Percentiles rank a stretch among this genome's conserved stretches.
Conservation (phyloP, 345 rosid genomes). For the Hevea brasiliensis region DNA sequence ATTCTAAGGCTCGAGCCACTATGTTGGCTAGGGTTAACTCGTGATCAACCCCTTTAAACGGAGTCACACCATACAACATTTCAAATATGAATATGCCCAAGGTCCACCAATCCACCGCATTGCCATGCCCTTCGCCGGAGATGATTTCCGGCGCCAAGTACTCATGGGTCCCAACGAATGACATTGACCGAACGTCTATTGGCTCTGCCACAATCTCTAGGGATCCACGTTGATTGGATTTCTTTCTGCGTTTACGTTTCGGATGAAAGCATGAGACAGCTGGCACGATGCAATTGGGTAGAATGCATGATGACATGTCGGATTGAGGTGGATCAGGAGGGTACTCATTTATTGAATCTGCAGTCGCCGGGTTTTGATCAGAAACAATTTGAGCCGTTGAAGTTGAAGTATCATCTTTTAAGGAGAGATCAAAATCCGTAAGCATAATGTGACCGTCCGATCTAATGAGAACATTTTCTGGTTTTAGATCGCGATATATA, state of each 20-base stretch:
- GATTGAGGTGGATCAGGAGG: constrained; percentile 19
- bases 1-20: constrained; percentile 64
- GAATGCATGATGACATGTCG: constrained; percentile 47
- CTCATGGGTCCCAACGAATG: constrained; percentile 69
- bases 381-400: constrained; percentile 45
- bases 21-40: constrained; percentile 57
- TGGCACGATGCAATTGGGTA: constrained; percentile 58
- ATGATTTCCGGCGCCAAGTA: constrained; percentile 67
- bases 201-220: constrained; percentile 61
- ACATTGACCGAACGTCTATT: constrained; percentile 57
- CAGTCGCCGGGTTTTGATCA: constrained; percentile 11
- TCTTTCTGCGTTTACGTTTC: constrained; percentile 32
- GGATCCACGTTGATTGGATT: constrained; percentile 24
- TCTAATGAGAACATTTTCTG: constrained; percentile 64
- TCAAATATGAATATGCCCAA: constrained; percentile 59
- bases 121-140: constrained; percentile 67
- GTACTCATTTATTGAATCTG: neutral
- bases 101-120: constrained; percentile 76
- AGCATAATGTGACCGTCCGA: constrained; percentile 68
- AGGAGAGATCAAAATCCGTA: constrained; percentile 66
- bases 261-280: constrained; percentile 54
- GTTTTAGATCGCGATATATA: constrained; percentile 64
- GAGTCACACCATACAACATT: constrained; percentile 54
- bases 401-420: constrained; percentile 41
- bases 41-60: constrained; percentile 54